Base-by-base conservation (phyloP, 805 yeast species). In the Tetrapisispora namnaoensis region DNA sequence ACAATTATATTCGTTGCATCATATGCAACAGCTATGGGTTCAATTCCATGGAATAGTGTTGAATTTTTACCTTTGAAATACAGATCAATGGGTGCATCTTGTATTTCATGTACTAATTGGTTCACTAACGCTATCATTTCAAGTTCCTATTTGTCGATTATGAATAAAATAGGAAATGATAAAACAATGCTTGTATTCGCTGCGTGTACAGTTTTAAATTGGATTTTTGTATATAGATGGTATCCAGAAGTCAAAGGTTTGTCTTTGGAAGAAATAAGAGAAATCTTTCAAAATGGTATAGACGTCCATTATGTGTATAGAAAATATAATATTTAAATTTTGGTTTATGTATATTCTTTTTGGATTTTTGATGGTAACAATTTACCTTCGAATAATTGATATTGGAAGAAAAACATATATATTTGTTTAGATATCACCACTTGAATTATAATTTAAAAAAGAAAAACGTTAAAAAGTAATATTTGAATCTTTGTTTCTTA, bases 221-320 rank as follows among this genome's bases (percentile, higher is more conserved):
- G 76, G 76, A 37, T 63, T n/a, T 68, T 69, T 47, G 68, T 71
- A 3, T 70, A 57, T 45, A 51, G 53, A 22, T 68, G 63, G 57
- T 73, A 70, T 52, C 77, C 77, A 3, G 77, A 73, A 48, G 76
- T 72, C 11, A 69, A 64, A 46, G 76, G 76, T 1, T 53, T 73
- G 28, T 63, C 76, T 2, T 55, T 73, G 43, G 77, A 73, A 53
- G 70, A 72, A 45, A 65, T 72, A 22, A 63, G 70, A 17, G 62
- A 62, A 43, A 63, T 73, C 2, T 73, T 70, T 44, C 69, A 67
- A 39, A 49, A 69, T 48, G 74, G 75, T 1, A 63, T 70, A 35
- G 74, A 69, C 51, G 63, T 71, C 16, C 50, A 66, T 46, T 68
- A 66, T 49, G 64, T 62, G 8, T 61, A 63, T 50, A 58, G 64